Evolutionary conservation across 768 basidiomycete species (phyloP).

Genomic region (Filobasidium floriforme): DNA sequence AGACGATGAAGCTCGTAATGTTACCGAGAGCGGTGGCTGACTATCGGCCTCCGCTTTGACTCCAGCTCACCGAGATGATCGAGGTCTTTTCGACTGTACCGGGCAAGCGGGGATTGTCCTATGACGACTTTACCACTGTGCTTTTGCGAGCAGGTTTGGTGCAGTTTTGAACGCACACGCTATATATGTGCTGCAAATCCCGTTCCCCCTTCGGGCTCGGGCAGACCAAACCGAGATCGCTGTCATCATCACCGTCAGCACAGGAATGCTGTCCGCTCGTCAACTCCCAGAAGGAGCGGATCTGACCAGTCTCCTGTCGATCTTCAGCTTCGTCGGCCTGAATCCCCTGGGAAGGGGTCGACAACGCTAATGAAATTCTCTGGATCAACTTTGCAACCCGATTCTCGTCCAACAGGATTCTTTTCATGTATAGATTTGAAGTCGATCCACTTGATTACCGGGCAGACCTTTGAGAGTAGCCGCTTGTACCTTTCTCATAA

Average conservation of each 20-base stretch:
- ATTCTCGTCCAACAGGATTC: too few species aligned
- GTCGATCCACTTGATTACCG: too few species aligned
- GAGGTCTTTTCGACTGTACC: conserved; percentile 42
- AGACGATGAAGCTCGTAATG: background rate
- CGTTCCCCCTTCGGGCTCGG: background rate
- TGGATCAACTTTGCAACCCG: too few species aligned
- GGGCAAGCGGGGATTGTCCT: conserved; percentile 36
- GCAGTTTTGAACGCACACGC: conserved; percentile 10
- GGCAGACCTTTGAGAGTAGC: too few species aligned
- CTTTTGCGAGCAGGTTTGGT: conserved; percentile 39
- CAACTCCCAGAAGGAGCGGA: too few species aligned
- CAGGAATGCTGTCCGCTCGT: too few species aligned
- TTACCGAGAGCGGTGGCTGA: background rate
- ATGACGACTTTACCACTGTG: conserved; percentile 41
- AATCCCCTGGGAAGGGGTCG: too few species aligned
- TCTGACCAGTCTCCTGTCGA: too few species aligned
- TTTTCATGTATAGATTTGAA: too few species aligned
- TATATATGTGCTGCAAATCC: background rate
- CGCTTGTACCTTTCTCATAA: too few species aligned
- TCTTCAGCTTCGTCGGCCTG: too few species aligned
- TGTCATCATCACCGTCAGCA: background rate
- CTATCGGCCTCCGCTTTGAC: background rate
- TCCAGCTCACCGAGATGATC: conserved; percentile 43
- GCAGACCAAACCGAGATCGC: background rate
- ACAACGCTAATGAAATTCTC: too few species aligned